Percentiles rank a stretch among this genome's conserved stretches.
phyloP scores from a whole-genome alignment of 495 filamentous ascomycete species.

The Pyrenula massariospora region DNA sequence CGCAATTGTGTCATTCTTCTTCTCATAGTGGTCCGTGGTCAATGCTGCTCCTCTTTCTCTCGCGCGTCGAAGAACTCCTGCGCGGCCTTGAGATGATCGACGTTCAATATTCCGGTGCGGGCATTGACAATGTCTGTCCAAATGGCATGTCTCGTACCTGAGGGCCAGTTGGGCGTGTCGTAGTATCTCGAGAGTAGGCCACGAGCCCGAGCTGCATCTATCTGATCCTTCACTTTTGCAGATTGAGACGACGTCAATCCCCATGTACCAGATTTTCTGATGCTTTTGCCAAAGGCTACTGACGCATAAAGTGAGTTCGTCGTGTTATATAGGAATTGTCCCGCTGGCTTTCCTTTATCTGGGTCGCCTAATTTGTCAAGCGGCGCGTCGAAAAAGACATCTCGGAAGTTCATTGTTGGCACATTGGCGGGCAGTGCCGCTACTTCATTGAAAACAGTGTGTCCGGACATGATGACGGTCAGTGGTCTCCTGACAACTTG shows the following conservation, averaged over 20 bases:
- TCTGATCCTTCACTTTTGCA: neutral
- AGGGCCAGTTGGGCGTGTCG: neutral
- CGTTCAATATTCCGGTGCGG: neutral
- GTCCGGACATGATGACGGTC: neutral
- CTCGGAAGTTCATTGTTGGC: neutral
- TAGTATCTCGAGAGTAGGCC: neutral
- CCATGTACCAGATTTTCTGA: neutral
- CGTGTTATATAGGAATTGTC: neutral
- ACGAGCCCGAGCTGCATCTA: neutral
- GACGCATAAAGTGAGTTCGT: neutral
- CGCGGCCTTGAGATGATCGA: neutral
- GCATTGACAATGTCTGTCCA: neutral
- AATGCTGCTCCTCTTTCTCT: neutral
- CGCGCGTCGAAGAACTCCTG: neutral
- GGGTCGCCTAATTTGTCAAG: neutral
- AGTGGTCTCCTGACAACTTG: neutral
- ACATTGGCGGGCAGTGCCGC: neutral
- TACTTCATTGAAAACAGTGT: neutral
- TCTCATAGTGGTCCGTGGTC: neutral
- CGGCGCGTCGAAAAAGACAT: neutral
- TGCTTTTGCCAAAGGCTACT: neutral
- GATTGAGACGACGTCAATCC: neutral
- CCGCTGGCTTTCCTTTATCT: neutral
- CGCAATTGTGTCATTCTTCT: neutral
- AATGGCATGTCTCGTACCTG: neutral